Conservation (phyloP, 2,329 filamentous ascomycete genomes). For the Exophiala calicioides region DNA sequence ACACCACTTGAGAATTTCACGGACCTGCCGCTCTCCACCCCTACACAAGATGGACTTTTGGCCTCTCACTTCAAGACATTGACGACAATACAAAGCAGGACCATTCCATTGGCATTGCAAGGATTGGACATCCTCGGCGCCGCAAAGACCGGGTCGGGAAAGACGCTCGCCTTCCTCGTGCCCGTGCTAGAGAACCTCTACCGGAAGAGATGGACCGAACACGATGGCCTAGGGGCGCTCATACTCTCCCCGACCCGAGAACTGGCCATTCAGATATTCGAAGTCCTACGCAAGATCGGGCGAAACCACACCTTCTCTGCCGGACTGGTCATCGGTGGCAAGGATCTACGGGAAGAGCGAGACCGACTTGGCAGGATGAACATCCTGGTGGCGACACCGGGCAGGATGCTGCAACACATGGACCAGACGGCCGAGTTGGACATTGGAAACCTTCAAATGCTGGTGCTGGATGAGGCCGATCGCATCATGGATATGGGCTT, state of each 20-base stretch:
- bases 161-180: conserved; percentile 89
- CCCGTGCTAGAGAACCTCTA: conserved; percentile 93
- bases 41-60: conserved; percentile 77
- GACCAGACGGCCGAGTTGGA: conserved; percentile 91
- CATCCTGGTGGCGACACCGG: conserved; percentile 92
- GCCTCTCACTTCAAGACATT: conserved; percentile 84
- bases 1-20: conserved; percentile 67
- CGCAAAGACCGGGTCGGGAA: conserved; percentile 92
- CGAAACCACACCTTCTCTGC: conserved; percentile 88
- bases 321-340: conserved; percentile 89
- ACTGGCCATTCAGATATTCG: conserved; percentile 94
- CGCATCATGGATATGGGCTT: conserved; percentile 98
- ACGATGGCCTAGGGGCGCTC: conserved; percentile 87
- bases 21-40: conserved; percentile 80
- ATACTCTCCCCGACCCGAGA: conserved; percentile 94
- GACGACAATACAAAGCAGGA: conserved; percentile 87
- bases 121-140: conserved; percentile 87
- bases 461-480: conserved; percentile 94
- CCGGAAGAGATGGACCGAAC: conserved; percentile 82
- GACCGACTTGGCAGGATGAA: conserved; percentile 90
- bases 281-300: conserved; percentile 87
- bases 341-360: conserved; percentile 82
- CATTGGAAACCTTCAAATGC: conserved; percentile 84
- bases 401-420: conserved; percentile 91
- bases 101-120: conserved; percentile 84